Evolutionary conservation across 2,329 filamentous ascomycete species (phyloP), one percentile per base, ranked within the genome.

Genomic region (Claviceps arundinis): DNA sequence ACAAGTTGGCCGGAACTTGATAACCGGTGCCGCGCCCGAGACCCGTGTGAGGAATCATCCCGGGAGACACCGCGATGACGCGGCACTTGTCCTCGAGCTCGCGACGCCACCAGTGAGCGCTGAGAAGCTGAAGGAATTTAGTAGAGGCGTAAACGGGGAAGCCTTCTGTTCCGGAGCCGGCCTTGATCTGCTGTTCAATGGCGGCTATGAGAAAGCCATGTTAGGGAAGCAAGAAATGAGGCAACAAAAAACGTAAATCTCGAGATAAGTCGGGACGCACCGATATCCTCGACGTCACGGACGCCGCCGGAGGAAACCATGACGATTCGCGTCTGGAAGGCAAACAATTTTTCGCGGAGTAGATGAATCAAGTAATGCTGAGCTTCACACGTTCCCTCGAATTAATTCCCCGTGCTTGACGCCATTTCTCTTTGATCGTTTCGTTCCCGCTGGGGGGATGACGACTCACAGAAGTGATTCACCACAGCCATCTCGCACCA

Each of bases 71-170:
- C 11, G 76, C 76, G 5, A 79, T 68, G 19, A 79, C 71, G 5
- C 63, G 57, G 58, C 69, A 73, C 26, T 65, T 62, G 24, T 63
- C 70, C 0, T 57, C 52, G n/a, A 79, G 68, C 56, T 76, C 65
- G 3, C 75, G 74, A 2, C 74, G 73, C 76, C 76, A 79, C 74
- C 74, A 79, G 47, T 78, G 75, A 1, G 75, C 73, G 6, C 67
- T 66, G 1, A 78, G 69, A 0, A 78, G 67, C 55, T 74, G 73
- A 1, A 70, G 64, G 52, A 79, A 78, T 56, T 79, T 79, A 54
- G 69, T 70, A 42, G 68, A 63, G 8, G 56, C 22, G 55, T 79
- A 79, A 8, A 70, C 62, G 0, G 48, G 54, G 2, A 47, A 43
- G 0, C 48, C 56, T 0, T 61, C 57, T 0, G 61, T 60, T 3